A percentile compares a stretch with the other conserved stretches of the same genome.
These are phyloP conservation scores for Aspergillus aculeatinus DNA, from an alignment of 2,329 filamentous ascomycete genomes.

Conservation along the genomic window DNA sequence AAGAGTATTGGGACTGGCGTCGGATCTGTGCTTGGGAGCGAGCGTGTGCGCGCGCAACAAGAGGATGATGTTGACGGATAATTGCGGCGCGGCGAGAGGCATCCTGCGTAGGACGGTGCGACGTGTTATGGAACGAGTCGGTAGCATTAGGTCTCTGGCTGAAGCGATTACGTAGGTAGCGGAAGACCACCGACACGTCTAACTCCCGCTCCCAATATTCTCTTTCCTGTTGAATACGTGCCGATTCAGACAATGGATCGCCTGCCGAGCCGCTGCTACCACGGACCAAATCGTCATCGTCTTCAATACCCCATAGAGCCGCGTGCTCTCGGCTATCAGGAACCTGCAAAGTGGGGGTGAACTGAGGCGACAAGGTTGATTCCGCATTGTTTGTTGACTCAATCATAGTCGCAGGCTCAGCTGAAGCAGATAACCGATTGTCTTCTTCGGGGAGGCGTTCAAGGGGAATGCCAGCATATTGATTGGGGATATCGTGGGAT, in stretches of 20 bases:
- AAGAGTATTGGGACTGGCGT: conserved; percentile 46
- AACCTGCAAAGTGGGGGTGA: conserved; percentile 50
- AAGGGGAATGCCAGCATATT: conserved; percentile 75
- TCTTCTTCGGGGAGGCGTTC: conserved; percentile 28
- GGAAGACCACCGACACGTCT: conserved; percentile 88
- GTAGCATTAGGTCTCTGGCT: conserved; percentile 47
- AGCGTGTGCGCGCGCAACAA: conserved; percentile 62
- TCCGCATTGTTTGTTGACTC: conserved; percentile 26
- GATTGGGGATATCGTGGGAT: conserved; percentile 60
- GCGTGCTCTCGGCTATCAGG: conserved; percentile 48
- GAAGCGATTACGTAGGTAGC: conserved; percentile 77
- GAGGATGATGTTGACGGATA: conserved; percentile 84
- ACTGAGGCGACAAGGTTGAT: conserved; percentile 44
- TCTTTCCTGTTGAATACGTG: conserved; percentile 53
- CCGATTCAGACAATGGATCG: conserved; percentile 36
- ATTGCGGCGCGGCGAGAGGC: conserved; percentile 74
- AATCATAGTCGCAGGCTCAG: conserved; percentile 18
- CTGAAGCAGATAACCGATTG: conserved; percentile 14
- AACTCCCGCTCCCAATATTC: conserved; percentile 94
- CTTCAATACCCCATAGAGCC: conserved; percentile 66
- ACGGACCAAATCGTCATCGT: conserved; percentile 46
- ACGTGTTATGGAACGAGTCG: conserved; percentile 31
- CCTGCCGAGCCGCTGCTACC: conserved; percentile 3
- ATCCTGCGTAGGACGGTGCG: conserved; percentile 56
- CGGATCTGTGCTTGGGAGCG: conserved; percentile 54